Percentiles rank a stretch among this genome's conserved stretches.
Conservation (phyloP, 345 rosid species). For the Salix exigua region DNA sequence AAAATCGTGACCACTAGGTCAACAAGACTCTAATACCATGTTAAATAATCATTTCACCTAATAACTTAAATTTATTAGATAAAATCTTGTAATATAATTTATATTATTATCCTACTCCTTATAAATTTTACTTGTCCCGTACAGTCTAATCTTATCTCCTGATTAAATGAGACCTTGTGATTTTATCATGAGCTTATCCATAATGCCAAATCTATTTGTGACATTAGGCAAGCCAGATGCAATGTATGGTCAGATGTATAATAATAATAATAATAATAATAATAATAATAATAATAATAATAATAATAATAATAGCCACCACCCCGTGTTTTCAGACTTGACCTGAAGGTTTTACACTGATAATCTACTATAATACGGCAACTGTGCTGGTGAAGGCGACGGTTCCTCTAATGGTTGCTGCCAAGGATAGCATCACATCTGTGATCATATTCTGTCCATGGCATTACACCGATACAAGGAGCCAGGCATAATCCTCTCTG, state of each 20-base stretch:
- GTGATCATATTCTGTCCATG: background rate
- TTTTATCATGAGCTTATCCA: background rate
- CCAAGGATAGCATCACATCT: background rate
- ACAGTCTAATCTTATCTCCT: background rate
- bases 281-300: too few species aligned
- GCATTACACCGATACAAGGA: background rate
- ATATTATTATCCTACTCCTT: too few species aligned
- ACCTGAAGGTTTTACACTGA: background rate
- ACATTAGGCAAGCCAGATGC: background rate
- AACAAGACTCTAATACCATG: too few species aligned
- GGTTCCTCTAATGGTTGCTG: background rate
- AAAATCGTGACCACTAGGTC: fast-evolving
- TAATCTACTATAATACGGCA: background rate
- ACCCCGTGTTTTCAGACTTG: background rate
- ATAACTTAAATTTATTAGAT: fast-evolving
- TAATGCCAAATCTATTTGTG: background rate
- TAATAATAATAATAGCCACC: too few species aligned
- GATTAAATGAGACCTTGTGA: background rate
- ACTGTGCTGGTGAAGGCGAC: background rate
- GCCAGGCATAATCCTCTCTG: background rate
- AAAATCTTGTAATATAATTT: too few species aligned
- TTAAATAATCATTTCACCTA: too few species aligned
- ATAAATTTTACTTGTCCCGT: background rate
- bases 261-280: too few species aligned
- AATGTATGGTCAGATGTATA: background rate